Evolutionary conservation across 2,329 filamentous ascomycete genomes (phyloP).

Genomic region (Nigrospora sphaerica): DNA sequence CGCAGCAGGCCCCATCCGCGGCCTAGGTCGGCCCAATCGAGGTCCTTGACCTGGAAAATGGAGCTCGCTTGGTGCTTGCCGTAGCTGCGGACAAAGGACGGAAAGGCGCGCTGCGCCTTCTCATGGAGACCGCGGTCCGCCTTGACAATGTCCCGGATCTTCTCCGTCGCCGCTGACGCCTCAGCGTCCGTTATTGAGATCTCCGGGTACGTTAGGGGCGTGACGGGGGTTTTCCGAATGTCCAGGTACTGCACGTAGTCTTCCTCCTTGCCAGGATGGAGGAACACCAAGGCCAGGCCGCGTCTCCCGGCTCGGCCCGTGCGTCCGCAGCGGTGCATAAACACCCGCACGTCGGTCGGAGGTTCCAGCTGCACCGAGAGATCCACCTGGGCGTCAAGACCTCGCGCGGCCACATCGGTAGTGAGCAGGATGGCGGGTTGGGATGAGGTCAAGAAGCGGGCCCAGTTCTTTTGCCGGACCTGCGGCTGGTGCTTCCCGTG

Average conservation of each 20-base stretch:
- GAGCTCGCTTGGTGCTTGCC: constrained; percentile 84
- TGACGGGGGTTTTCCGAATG: constrained; percentile 79
- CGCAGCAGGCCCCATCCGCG: constrained; percentile 79
- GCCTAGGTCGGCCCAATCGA: constrained; percentile 80
- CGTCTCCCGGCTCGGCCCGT: constrained; percentile 83
- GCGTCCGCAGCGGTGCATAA: constrained; percentile 87
- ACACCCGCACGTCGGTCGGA: constrained; percentile 83
- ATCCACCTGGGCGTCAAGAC: constrained; percentile 87
- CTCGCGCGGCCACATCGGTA: constrained; percentile 85
- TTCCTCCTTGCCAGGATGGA: constrained; percentile 79
- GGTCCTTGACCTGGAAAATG: constrained; percentile 76
- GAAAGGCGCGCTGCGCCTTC: constrained; percentile 85
- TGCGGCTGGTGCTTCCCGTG: constrained; percentile 90
- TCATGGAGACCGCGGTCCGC: constrained; percentile 61
- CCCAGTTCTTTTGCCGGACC: constrained; percentile 82
- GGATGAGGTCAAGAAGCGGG: constrained; percentile 67
- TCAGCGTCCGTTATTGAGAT: constrained; percentile 54
- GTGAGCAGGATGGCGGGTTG: constrained; percentile 78
- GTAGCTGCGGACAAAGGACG: constrained; percentile 89
- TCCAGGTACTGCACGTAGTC: constrained; percentile 85
- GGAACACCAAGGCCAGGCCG: constrained; percentile 77
- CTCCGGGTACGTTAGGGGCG: constrained; percentile 48
- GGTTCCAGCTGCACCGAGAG: constrained; percentile 83
- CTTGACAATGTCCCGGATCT: constrained; percentile 52
- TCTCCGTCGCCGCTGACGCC: constrained; percentile 47